Base-by-base conservation (phyloP, 768 basidiomycete species). In the Sistotremastrum niveocremeum region DNA sequence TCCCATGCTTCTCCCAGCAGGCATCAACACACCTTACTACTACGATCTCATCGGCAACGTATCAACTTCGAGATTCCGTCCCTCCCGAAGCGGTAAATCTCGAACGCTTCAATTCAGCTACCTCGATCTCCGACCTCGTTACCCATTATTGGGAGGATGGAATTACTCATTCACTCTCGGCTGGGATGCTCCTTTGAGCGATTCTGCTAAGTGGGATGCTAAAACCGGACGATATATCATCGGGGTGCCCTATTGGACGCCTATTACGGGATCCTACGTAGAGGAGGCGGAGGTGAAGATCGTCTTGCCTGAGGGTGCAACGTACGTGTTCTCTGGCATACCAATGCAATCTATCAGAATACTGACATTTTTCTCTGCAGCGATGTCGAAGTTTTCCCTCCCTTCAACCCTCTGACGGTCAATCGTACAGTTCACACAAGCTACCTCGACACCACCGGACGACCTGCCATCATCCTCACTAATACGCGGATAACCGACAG, bases 21-120 rank as follows among this genome's bases (percentile, higher is more conserved):
- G 83, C 33, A 79, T 91, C 47, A 76, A 76, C 50, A 76, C 83
- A 49, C 73, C 81, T 0, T 98, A 98, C 65, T 97, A 75, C 65
- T 87, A 84, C 58, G 95, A 99, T 63, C 66, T 77, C 42, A 84
- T 91, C 54, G 95, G 95, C 44, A 99, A 99, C 59, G 91, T 99
- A 38, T 97, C 94, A 1, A 97, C 93, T 5, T 95, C 94, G 2
- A 77, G 71, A 49, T 74, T 98, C 54, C 81, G 89, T 11, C 81
- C 82, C 37, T 76, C 83, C 5, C 66, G 72, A 5, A 68, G 80
- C 3, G 77, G 77, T 54, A 70, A 70, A n/a, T 63, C 64, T 48
- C 69, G 68, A 47, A 63, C 65, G 9, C 70, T 67, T 46, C 70
- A 74, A 39, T 69, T 71, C 55, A 85, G 85, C 45, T 51, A 82